Percentiles rank a stretch among this genome's conserved stretches.
phyloP scores from a whole-genome alignment of 345 rosid species.

The Schrenkiella parvula region DNA sequence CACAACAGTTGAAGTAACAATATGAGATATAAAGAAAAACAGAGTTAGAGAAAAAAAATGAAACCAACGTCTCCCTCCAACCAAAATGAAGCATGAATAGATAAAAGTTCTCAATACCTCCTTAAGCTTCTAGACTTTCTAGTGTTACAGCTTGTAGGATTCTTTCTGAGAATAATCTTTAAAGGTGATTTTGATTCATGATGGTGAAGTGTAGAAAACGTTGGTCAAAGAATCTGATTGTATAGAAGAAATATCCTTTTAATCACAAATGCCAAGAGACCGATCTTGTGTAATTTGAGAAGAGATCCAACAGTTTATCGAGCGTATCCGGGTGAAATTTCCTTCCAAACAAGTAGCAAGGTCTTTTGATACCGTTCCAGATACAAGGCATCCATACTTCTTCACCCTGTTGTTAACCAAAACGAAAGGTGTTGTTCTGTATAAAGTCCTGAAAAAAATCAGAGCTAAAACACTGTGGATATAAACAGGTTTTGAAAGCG shows the following conservation, averaged over 20 bases:
- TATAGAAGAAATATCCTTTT: slow-evolving; percentile 1
- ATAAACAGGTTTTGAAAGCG: neutral
- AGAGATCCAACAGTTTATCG: slow-evolving; percentile 65
- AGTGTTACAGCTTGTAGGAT: slow-evolving; percentile 7
- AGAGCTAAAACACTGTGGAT: neutral
- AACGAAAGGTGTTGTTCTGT: neutral
- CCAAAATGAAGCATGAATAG: neutral
- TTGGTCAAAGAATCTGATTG: slow-evolving; percentile 28
- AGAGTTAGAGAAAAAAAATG: neutral
- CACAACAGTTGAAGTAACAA: slow-evolving; percentile 10
- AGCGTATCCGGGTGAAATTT: slow-evolving; percentile 76
- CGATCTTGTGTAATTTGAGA: slow-evolving; percentile 59
- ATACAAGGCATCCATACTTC: slow-evolving; percentile 56
- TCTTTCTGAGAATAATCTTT: slow-evolving; percentile 5
- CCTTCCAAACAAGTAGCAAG: slow-evolving; percentile 93
- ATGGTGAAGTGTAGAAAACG: neutral
- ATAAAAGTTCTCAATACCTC: neutral
- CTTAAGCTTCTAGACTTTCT: slow-evolving; percentile 13
- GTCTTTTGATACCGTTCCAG: slow-evolving; percentile 95
- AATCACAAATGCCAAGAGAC: slow-evolving; percentile 25
- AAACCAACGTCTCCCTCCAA: slow-evolving; percentile 19
- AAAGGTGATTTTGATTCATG: slow-evolving; percentile 7
- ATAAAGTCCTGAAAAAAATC: neutral
- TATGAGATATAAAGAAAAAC: slow-evolving; percentile 12
- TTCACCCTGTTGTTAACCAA: slow-evolving; percentile 45